These are phyloP conservation scores for Solidago caesia DNA, from an alignment of 129 eudicot genomes.

Conservation along the genomic window DNA sequence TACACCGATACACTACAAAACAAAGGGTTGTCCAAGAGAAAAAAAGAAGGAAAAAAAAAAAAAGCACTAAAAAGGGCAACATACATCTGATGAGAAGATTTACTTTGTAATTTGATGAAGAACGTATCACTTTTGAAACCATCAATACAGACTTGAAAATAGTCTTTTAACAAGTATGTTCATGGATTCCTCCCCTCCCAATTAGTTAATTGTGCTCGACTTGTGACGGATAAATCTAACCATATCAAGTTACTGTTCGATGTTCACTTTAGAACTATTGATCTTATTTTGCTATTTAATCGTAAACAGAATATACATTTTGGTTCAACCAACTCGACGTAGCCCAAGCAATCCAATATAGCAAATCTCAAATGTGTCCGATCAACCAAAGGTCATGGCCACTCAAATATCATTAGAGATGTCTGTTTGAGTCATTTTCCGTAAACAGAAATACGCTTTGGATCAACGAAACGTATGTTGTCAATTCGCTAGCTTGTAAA, in stretches of 20 bases:
- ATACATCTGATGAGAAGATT: too few relatives aligned
- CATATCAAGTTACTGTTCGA: background rate
- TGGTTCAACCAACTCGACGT: background rate
- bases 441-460: background rate
- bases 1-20: too few relatives aligned
- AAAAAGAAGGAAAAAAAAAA: too few relatives aligned
- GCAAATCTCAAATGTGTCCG: background rate
- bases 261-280: background rate
- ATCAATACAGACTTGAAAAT: background rate
- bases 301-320: background rate
- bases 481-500: background rate
- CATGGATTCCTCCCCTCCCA: background rate
- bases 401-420: too few relatives aligned
- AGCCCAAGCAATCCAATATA: background rate
- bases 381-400: too few relatives aligned
- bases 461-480: background rate
- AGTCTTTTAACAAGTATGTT: background rate
- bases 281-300: background rate
- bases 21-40: too few relatives aligned
- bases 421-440: too few relatives aligned
- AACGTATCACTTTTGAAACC: background rate
- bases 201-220: background rate
- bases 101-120: too few relatives aligned
- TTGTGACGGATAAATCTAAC: background rate
- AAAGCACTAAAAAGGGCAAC: too few relatives aligned